Conservation (phyloP, 2,329 filamentous ascomycete genomes). For the Clonostachys sp. region DNA sequence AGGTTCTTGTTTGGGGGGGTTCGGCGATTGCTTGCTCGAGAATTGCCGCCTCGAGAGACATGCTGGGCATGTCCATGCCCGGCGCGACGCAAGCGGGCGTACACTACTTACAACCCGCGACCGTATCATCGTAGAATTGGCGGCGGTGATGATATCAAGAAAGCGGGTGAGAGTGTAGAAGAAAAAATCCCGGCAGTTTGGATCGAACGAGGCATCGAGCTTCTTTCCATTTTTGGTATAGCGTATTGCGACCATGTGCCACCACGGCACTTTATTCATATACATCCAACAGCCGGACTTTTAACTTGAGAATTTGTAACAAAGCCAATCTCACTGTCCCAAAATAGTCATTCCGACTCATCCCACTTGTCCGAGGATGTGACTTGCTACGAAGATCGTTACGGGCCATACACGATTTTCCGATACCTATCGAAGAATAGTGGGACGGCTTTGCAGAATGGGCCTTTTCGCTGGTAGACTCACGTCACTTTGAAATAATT, state of each 20-base stretch:
- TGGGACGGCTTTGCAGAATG: too few relatives aligned
- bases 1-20: slow-evolving; percentile 13
- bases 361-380: too few relatives aligned
- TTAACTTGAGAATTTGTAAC: too few relatives aligned
- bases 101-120: slow-evolving; percentile 11
- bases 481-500: too few relatives aligned
- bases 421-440: too few relatives aligned
- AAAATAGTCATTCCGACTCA: too few relatives aligned
- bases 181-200: not conserved
- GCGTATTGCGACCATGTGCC: not conserved
- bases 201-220: slow-evolving; percentile 5
- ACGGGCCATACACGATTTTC: too few relatives aligned
- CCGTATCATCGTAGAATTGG: slow-evolving; percentile 18
- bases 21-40: not conserved
- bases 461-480: too few relatives aligned
- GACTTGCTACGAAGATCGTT: too few relatives aligned
- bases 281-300: too few relatives aligned
- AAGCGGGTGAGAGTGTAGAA: slow-evolving; percentile 6
- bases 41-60: slow-evolving; percentile 8
- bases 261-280: too few relatives aligned
- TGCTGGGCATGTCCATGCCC: slow-evolving; percentile 22
- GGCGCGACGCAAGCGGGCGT: slow-evolving; percentile 8
- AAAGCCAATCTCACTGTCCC: too few relatives aligned
- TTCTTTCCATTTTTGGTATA: slow-evolving; percentile 15
- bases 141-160: not conserved